Evolutionary conservation across 1,284 basidiomycete species (phyloP).

Genomic region (Cutaneotrichosporon cyanovorans): DNA sequence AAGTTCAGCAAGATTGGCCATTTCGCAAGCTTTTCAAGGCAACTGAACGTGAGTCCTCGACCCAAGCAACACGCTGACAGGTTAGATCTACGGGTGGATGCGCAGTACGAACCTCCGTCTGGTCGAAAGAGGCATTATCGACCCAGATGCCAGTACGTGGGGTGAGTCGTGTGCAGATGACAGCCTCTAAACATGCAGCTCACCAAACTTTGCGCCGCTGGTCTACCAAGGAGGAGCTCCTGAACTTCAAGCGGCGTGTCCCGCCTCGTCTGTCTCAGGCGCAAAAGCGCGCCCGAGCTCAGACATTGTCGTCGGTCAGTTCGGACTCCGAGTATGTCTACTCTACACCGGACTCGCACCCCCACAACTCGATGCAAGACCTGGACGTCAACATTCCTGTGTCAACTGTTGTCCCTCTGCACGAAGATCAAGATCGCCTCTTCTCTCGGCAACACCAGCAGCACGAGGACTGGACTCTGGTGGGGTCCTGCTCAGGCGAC

Average conservation of each 20-base stretch:
- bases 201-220: conserved; percentile 79
- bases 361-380: conserved; percentile 9
- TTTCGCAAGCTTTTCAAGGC: conserved; percentile 86
- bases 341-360: too few species aligned
- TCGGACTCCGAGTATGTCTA: conserved; percentile 22
- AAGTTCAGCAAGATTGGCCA: conserved; percentile 84
- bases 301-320: conserved; percentile 18
- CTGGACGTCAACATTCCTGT: too few species aligned
- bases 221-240: conserved; percentile 74
- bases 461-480: too few species aligned
- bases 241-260: conserved; percentile 83
- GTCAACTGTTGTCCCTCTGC: too few species aligned
- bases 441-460: too few species aligned
- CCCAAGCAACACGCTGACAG: conserved; percentile 8
- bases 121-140: conserved; percentile 81
- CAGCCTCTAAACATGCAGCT: conserved; percentile 53
- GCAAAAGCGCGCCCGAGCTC: conserved; percentile 50
- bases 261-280: conserved; percentile 77
- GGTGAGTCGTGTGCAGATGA: conserved; percentile 45
- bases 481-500: too few species aligned
- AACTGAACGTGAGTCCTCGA: conserved; percentile 67
- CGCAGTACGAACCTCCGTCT: conserved; percentile 76
- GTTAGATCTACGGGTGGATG: conserved; percentile 91
- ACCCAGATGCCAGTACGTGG: conserved; percentile 88
- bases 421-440: too few species aligned